phyloP scores from a whole-genome alignment of 768 basidiomycete genomes.

The Hericium erinaceus region DNA sequence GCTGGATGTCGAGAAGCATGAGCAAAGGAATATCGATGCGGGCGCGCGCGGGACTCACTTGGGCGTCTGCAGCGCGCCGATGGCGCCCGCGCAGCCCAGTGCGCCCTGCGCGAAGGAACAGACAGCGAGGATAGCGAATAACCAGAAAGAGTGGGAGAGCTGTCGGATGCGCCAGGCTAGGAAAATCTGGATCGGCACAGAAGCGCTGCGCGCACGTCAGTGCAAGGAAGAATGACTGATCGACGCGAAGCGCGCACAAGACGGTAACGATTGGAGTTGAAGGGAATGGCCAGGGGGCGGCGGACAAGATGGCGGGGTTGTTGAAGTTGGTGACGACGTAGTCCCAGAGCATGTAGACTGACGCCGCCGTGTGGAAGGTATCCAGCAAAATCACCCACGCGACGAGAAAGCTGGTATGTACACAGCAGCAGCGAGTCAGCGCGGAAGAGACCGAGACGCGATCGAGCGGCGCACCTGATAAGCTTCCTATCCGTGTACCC shows the following conservation, averaged over 20 bases:
- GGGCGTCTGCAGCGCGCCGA: conserved; percentile 16
- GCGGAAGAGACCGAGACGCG: not conserved
- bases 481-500: not conserved
- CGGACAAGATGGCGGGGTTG: conserved; percentile 8
- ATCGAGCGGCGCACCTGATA: not conserved
- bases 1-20: conserved; percentile 7
- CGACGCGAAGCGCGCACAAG: conserved; percentile 13
- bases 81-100: conserved; percentile 18
- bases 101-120: conserved; percentile 18
- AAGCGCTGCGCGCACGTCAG: conserved; percentile 17
- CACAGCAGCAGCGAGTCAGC: not conserved
- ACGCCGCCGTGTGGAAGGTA: conserved; percentile 9
- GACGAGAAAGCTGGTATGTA: conserved; percentile 6
- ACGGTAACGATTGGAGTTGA: conserved; percentile 18
- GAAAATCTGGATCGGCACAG: conserved; percentile 24
- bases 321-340: conserved; percentile 12
- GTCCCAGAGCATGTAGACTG: conserved; percentile 14
- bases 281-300: conserved; percentile 12
- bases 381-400: conserved; percentile 12
- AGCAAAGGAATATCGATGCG: not conserved
- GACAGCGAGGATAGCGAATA: conserved; percentile 14
- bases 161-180: conserved; percentile 23
- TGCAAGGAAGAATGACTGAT: not conserved
- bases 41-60: conserved; percentile 10
- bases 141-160: conserved; percentile 16